Conservation (phyloP, 2,329 filamentous ascomycete genomes). For the Elsinoe australis region DNA sequence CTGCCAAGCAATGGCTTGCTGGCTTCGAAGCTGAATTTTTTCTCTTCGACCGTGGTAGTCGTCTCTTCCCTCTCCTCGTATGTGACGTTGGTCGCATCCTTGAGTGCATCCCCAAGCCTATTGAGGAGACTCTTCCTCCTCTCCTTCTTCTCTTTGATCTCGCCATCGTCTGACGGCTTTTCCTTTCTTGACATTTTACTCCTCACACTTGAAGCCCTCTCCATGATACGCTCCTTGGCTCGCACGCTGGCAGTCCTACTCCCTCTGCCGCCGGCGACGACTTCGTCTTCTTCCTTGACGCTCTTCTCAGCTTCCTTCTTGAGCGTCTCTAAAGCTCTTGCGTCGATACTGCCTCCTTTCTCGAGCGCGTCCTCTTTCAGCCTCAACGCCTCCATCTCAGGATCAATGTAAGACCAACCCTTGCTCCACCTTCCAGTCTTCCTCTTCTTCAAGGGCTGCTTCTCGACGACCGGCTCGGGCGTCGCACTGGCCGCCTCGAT, state of each 20-base stretch:
- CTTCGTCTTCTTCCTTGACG: neutral
- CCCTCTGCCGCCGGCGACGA: neutral
- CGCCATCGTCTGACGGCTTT: neutral
- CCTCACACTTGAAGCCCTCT: slow-evolving; percentile 1
- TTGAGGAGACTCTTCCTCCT: slow-evolving; percentile 11
- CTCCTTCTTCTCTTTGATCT: slow-evolving; percentile 10
- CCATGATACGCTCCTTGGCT: slow-evolving; percentile 8
- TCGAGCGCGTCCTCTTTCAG: slow-evolving; percentile 18
- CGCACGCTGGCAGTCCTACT: slow-evolving; percentile 12
- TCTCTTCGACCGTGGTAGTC: slow-evolving; percentile 1
- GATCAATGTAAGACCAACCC: slow-evolving; percentile 20
- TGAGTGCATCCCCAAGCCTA: slow-evolving; percentile 1
- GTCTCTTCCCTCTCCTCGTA: neutral
- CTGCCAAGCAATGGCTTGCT: slow-evolving; percentile 1
- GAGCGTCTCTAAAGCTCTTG: slow-evolving; percentile 5
- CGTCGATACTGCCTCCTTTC: slow-evolving; percentile 18
- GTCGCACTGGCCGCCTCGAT: slow-evolving; percentile 11
- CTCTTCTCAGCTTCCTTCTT: slow-evolving; percentile 5
- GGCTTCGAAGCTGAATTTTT: slow-evolving; percentile 1
- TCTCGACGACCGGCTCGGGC: slow-evolving; percentile 12
- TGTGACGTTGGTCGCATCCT: slow-evolving; percentile 3
- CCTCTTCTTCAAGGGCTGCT: slow-evolving; percentile 20
- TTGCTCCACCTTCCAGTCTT: slow-evolving; percentile 19
- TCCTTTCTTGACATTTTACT: slow-evolving; percentile 7
- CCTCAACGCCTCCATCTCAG: slow-evolving; percentile 17